phyloP scores from a whole-genome alignment of 805 yeast genomes.

The Yamadazyma sp. region DNA sequence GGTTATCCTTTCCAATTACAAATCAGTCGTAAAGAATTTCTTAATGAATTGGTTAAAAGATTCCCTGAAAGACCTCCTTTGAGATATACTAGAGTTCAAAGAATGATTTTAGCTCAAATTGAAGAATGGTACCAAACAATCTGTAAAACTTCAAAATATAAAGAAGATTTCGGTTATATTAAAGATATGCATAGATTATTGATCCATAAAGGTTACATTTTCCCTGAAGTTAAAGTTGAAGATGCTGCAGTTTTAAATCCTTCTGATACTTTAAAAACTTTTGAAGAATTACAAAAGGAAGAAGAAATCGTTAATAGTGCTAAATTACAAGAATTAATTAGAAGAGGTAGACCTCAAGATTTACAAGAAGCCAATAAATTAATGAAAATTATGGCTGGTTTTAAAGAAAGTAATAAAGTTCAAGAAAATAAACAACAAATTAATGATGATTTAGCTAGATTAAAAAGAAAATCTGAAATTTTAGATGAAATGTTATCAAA shows the following conservation, averaged over 20 bases:
- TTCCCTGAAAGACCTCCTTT: conserved; percentile 95
- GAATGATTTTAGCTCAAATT: conserved; percentile 80
- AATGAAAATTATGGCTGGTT: conserved; percentile 98
- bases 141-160: conserved; percentile 83
- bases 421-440: conserved; percentile 75
- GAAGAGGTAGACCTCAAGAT: conserved; percentile 95
- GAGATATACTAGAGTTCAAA: conserved; percentile 77
- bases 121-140: conserved; percentile 98
- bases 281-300: conserved; percentile 88
- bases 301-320: conserved; percentile 93
- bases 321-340: conserved; percentile 88
- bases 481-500: conserved; percentile 80
- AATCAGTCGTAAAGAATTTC: conserved; percentile 89
- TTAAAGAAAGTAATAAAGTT: conserved; percentile 69
- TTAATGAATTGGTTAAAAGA: conserved; percentile 86
- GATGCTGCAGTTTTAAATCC: conserved; percentile 94
- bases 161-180: conserved; percentile 87
- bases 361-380: conserved; percentile 92
- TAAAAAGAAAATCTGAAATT: conserved; percentile 81
- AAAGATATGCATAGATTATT: conserved; percentile 94
- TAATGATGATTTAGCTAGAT: conserved; percentile 77
- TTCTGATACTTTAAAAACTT: conserved; percentile 77
- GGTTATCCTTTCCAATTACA: conserved; percentile 97
- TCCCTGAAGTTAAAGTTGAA: conserved; percentile 87
- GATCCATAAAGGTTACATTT: conserved; percentile 84